Evolutionary conservation across 2,329 filamentous ascomycete species (phyloP).

Genomic region (Tolypocladium capitatum): DNA sequence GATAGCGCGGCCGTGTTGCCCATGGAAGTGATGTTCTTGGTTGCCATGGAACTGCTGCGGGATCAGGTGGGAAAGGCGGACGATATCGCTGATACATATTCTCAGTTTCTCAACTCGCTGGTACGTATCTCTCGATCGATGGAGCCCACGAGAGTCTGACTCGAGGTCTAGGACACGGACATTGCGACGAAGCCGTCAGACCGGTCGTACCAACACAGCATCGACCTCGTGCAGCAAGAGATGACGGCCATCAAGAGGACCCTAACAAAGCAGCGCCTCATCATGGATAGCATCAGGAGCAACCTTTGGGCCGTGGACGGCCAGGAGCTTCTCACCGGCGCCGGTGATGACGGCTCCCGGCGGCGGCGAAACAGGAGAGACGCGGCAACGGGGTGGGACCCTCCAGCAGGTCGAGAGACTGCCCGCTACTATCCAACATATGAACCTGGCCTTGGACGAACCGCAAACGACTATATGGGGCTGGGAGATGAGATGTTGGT

Average conservation of each 20-base stretch:
- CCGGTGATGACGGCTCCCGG: slow-evolving; percentile 3
- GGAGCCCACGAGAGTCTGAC: slow-evolving; percentile 6
- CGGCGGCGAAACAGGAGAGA: neutral
- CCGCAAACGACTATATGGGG: slow-evolving; percentile 10
- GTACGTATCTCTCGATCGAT: slow-evolving; percentile 13
- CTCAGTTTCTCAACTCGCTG: slow-evolving; percentile 25
- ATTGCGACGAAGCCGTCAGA: slow-evolving; percentile 26
- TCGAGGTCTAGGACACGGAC: slow-evolving; percentile 21
- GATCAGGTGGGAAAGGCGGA: slow-evolving; percentile 24
- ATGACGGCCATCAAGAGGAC: slow-evolving; percentile 23
- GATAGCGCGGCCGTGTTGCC: slow-evolving; percentile 26
- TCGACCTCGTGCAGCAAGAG: slow-evolving; percentile 28
- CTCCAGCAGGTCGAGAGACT: neutral
- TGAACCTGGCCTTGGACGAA: neutral
- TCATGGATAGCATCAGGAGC: slow-evolving; percentile 15
- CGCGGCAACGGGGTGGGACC: neutral
- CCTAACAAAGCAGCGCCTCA: slow-evolving; percentile 17
- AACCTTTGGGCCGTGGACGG: slow-evolving; percentile 8
- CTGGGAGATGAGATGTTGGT: slow-evolving; percentile 10
- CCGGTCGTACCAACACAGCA: slow-evolving; percentile 25
- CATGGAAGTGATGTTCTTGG: slow-evolving; percentile 27
- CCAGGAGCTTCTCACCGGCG: slow-evolving; percentile 5
- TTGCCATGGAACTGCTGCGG: slow-evolving; percentile 23
- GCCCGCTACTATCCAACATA: neutral
- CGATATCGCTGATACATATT: slow-evolving; percentile 28